A percentile compares a stretch with the other conserved stretches of the same genome.
These are phyloP conservation scores for Arachnomyces sp. DNA, from an alignment of 2,329 filamentous ascomycete genomes.

Conservation along the genomic window DNA sequence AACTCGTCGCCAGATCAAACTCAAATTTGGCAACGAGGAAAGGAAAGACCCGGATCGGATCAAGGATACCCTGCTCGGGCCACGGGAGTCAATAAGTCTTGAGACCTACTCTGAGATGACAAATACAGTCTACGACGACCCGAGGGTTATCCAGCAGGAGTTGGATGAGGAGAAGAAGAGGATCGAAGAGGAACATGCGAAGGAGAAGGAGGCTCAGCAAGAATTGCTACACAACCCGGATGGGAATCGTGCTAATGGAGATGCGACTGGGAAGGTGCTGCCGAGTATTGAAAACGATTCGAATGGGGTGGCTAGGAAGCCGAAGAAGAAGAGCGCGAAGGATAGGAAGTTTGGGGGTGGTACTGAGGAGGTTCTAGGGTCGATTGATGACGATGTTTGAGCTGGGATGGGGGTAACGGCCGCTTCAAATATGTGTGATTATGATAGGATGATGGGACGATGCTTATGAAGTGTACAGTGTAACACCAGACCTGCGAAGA, in stretches of 20 bases:
- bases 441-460: slow-evolving; percentile 6
- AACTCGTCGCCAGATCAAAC: slow-evolving; percentile 54
- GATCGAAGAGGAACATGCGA: slow-evolving; percentile 39
- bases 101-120: slow-evolving; percentile 39
- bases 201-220: slow-evolving; percentile 37
- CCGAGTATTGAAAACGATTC: slow-evolving; percentile 26
- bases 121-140: slow-evolving; percentile 36
- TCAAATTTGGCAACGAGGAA: slow-evolving; percentile 56
- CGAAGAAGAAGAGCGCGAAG: slow-evolving; percentile 19
- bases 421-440: background rate
- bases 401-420: too few species aligned
- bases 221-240: slow-evolving; percentile 35
- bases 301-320: slow-evolving; percentile 16
- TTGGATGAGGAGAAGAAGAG: slow-evolving; percentile 38
- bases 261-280: slow-evolving; percentile 16
- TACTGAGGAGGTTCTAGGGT: slow-evolving; percentile 33
- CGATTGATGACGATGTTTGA: slow-evolving; percentile 25
- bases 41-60: slow-evolving; percentile 46
- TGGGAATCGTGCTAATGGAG: slow-evolving; percentile 16
- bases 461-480: background rate
- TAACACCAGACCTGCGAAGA: slow-evolving; percentile 2
- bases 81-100: slow-evolving; percentile 36
- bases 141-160: slow-evolving; percentile 31
- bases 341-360: slow-evolving; percentile 23
- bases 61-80: slow-evolving; percentile 42